These are phyloP conservation scores for Porphyra umbilicalis DNA, from an alignment of 31 red algal species.

Conservation along the genomic window DNA sequence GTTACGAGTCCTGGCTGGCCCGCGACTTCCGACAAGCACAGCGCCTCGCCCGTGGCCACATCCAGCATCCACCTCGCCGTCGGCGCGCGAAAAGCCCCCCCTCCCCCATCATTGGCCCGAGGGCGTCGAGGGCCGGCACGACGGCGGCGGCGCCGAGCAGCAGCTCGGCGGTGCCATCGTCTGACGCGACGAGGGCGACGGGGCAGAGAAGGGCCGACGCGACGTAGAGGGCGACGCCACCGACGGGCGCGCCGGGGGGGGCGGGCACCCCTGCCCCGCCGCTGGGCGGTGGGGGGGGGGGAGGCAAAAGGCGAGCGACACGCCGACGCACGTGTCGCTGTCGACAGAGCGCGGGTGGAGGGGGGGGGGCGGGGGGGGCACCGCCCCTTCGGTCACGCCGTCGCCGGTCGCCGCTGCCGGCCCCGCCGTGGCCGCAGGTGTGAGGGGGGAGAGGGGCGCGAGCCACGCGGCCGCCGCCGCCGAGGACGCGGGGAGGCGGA, in stretches of 20 bases:
- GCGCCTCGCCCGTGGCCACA: background rate
- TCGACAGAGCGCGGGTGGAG: background rate
- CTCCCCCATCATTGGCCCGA: background rate
- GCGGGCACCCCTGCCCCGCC: background rate
- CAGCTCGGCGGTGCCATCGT: background rate
- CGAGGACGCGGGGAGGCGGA: background rate
- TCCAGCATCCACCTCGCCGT: background rate
- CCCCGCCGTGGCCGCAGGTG: background rate
- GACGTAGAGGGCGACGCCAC: background rate
- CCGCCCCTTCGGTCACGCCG: background rate
- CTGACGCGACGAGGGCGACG: background rate
- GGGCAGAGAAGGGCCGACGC: background rate
- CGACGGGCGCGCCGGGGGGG: background rate
- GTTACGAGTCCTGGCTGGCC: background rate
- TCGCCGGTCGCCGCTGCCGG: background rate
- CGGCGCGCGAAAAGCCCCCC: background rate
- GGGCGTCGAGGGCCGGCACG: background rate
- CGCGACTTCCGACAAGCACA: background rate
- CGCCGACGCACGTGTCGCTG: background rate
- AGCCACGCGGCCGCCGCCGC: background rate
- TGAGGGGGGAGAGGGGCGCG: background rate
- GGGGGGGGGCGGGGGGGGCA: background rate
- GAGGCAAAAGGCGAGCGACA: background rate
- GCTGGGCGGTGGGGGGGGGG: no score
- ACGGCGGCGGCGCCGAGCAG: background rate